Evolutionary conservation across 2,329 filamentous ascomycete genomes (phyloP), one percentile per base, ranked within the genome.

Genomic region (Apiospora malaysiana): DNA sequence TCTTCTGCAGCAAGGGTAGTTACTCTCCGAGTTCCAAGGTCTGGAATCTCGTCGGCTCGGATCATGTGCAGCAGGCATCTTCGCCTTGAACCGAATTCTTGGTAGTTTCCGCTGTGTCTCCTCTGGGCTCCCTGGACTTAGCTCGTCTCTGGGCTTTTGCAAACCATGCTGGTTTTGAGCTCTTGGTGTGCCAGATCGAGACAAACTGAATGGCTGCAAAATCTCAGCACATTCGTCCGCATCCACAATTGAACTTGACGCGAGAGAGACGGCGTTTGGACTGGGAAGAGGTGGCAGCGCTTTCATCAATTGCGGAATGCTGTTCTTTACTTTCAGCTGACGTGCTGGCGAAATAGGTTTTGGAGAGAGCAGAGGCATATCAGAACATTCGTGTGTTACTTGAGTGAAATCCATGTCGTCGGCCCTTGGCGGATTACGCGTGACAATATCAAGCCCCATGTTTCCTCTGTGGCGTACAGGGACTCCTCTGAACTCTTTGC

Each of bases 231-330:
- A 67, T 45, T 67, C 65, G 27, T 67, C n/a, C 23, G 18, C 40
- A 18, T 77, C 76, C 23, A 73, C 71, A 12, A 68, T 63, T 37
- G 73, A 72, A 25, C 71, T 74, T 45, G 77, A 70, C 25, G 75
- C 73, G 49, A 74, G 68, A 2, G 75, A 73, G 23, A 66, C 72
- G 47, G 67, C n/a, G n/a, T 7, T 45, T 67, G 65, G 9, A 7
- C 27, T 23, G 4, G 86, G 85, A 9, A 87, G 73, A 18, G 83
- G 80, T 18, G 86, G 86, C 56, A 88, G 74, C 27, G 84, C 82
- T 75, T 88, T 88, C 85, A 88, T 88, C 18, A 88, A 77, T 51
- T 83, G 82, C 8, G 86, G 84, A 68, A 86, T 85, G 72, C 84
- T 87, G 72, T 84, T 85, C 71, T 85, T 85, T 49, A 85, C 79